phyloP scores from a whole-genome alignment of 768 basidiomycete species.

The Termitomyces sp. region DNA sequence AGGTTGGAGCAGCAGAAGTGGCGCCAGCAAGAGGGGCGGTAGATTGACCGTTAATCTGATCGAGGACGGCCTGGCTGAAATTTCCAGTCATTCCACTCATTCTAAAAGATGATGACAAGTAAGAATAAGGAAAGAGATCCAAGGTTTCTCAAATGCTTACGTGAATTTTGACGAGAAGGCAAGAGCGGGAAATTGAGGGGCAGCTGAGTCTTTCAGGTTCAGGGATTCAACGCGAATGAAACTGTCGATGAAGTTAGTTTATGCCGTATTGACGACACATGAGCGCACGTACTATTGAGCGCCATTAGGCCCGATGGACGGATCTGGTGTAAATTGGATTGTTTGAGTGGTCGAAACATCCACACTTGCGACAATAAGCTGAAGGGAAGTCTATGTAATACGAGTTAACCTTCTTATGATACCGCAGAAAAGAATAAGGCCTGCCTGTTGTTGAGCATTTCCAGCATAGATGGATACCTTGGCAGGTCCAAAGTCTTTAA shows the following conservation, averaged over 20 bases:
- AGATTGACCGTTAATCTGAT: constrained; percentile 57
- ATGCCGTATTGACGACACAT: neutral
- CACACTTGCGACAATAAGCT: constrained; percentile 39
- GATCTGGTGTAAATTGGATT: constrained; percentile 46
- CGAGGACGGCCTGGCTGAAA: constrained; percentile 52
- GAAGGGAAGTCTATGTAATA: constrained; percentile 44
- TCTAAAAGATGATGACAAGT: constrained; percentile 27
- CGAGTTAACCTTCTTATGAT: too few species aligned
- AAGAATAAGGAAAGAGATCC: neutral
- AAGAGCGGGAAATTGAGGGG: constrained; percentile 52
- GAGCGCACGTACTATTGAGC: constrained; percentile 44
- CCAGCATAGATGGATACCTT: constrained; percentile 61
- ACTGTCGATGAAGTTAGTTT: constrained; percentile 28
- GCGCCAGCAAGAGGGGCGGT: constrained; percentile 49
- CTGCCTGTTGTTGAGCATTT: constrained; percentile 56
- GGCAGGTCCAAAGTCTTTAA: constrained; percentile 46
- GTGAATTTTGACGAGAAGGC: constrained; percentile 79
- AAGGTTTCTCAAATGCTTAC: constrained; percentile 35
- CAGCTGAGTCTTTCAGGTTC: constrained; percentile 41
- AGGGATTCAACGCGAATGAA: constrained; percentile 77
- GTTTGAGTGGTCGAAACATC: constrained; percentile 47
- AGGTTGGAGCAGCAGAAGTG: constrained; percentile 22
- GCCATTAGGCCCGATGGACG: constrained; percentile 50
- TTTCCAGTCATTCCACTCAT: constrained; percentile 65
- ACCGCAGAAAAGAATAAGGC: neutral